Percentiles rank a stretch among this genome's conserved stretches.
These are phyloP conservation scores for Lentinula detonsa DNA, from an alignment of 768 basidiomycete genomes.

Conservation along the genomic window DNA sequence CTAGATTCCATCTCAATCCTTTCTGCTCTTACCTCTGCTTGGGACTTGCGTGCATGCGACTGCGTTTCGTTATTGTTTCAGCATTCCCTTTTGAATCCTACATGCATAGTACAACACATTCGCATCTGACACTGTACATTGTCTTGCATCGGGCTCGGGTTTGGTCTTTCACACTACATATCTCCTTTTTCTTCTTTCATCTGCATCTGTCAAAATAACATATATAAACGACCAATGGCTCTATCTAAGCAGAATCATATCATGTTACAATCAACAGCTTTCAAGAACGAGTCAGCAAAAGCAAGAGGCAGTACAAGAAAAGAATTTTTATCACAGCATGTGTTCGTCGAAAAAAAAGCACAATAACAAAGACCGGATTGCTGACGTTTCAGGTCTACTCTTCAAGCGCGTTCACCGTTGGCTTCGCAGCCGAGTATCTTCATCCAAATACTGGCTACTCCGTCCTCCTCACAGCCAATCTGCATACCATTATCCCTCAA, in stretches of 20 bases:
- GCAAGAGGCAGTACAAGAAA: neutral
- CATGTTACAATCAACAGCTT: neutral
- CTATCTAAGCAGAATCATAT: neutral
- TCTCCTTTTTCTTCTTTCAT: neutral
- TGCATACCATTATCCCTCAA: constrained; percentile 74
- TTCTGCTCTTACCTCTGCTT: neutral
- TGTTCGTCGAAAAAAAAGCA: neutral
- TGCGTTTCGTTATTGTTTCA: neutral
- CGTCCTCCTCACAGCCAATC: constrained; percentile 72
- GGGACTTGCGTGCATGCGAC: neutral
- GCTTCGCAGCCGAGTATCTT: constrained; percentile 41
- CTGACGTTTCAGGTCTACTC: no score
- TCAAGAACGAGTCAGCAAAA: neutral
- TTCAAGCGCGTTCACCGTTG: constrained; percentile 6
- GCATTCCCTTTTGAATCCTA: neutral
- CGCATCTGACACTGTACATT: constrained; percentile 2
- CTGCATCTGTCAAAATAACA: neutral
- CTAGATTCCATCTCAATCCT: neutral
- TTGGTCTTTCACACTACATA: neutral
- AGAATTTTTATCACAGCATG: neutral
- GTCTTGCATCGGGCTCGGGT: constrained; percentile 1
- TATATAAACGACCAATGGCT: neutral
- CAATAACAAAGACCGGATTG: neutral
- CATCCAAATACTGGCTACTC: constrained; percentile 59
- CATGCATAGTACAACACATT: neutral